Base-by-base conservation (phyloP, 805 yeast species). In the Yamadazyma endophytica region DNA sequence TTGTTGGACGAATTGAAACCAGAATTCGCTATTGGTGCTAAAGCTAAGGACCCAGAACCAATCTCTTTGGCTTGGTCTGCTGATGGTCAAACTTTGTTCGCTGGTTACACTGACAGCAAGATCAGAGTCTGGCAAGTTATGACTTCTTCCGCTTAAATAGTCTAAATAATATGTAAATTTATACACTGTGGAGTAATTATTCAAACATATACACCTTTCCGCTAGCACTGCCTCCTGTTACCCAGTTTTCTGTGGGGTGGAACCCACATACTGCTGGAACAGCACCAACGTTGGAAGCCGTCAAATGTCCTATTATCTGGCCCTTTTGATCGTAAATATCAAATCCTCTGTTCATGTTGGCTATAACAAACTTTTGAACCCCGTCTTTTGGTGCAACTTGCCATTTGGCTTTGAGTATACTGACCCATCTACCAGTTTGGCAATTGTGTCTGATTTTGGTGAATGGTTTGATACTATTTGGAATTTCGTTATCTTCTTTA, bases 101-200 rank as follows among this genome's bases (percentile, higher is more conserved):
- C 97, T 59, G 99, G 99, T 80, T 92, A 92, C 96, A 89, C 97
- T 63, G 99, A 92, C 75, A 86, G 86, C 79, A 79, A 84, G 68
- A 90, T 92, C 80, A 90, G 99, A 78, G 99, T 92, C 73, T 92
- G 98, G 98, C 97, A 92, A 82, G 96, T 92, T 60, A 92, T 92
- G 97, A 86, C 94, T 74, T 72, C 81, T 49, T 65, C 70, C 43
- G 70, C 71, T 58, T 66, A 66, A 55, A 20, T 28, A 21, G 13
- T 28, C 13, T 21, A 21, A 15, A 19, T 19, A 19, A 19, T 19
- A 9, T 19, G 8, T 19, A 9, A 14, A 14, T 14, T 13, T 24
- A 9, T 9, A 24, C 6, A 24, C 16, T 24, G 15, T 24, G 9
- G 18, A 14, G 27, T 24, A 24, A 14, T 26, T 52, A 60, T 28